phyloP scores from a whole-genome alignment of 2,329 filamentous ascomycete genomes.

The Pseudogymnoascus sp. region DNA sequence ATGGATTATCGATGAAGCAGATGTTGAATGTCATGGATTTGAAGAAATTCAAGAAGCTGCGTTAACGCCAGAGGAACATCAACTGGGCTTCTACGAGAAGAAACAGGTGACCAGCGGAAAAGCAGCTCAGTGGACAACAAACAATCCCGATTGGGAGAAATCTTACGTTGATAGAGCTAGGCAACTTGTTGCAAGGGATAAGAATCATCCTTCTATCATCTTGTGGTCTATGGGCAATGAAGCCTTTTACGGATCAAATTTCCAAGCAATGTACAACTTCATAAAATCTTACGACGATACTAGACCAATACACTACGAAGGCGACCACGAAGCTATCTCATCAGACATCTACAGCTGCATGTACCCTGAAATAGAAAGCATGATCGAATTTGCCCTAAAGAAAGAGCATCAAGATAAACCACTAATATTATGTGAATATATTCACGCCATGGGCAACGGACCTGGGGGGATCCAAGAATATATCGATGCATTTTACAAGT shows the following conservation, averaged over 20 bases:
- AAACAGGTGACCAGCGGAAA: slow-evolving; percentile 32
- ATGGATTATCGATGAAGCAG: slow-evolving; percentile 47
- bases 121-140: slow-evolving; percentile 36
- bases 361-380: slow-evolving; percentile 4
- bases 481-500: slow-evolving; percentile 46
- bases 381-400: slow-evolving; percentile 10
- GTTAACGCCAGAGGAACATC: too few relatives aligned
- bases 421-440: slow-evolving; percentile 49
- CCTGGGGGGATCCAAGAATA: slow-evolving; percentile 63
- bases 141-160: slow-evolving; percentile 38
- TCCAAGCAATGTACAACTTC: slow-evolving; percentile 41
- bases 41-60: too few relatives aligned
- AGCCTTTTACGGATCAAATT: slow-evolving; percentile 47
- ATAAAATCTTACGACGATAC: slow-evolving; percentile 8
- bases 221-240: slow-evolving; percentile 52
- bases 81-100: slow-evolving; percentile 35
- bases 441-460: slow-evolving; percentile 63
- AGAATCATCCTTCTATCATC: slow-evolving; percentile 46
- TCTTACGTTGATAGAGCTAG: slow-evolving; percentile 47
- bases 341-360: slow-evolving; percentile 10
- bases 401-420: slow-evolving; percentile 36
- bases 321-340: slow-evolving; percentile 5
- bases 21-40: slow-evolving; percentile 43
- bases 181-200: slow-evolving; percentile 45
- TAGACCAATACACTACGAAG: slow-evolving; percentile 12